Conservation (phyloP, 176 grass and related monocot genomes). For the Oryza rufipogon region DNA sequence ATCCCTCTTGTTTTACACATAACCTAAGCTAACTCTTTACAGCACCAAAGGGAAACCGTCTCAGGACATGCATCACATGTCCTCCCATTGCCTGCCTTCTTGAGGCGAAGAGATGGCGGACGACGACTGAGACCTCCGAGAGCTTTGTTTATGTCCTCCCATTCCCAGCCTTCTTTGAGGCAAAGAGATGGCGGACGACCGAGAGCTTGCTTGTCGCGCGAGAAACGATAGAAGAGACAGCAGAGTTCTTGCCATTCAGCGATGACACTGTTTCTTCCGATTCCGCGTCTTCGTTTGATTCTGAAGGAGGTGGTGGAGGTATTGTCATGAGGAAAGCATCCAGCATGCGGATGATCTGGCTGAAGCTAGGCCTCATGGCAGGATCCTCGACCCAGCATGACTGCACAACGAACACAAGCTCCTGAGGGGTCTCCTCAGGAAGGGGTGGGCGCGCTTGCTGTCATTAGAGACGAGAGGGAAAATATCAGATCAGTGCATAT, state of each 20-base stretch:
- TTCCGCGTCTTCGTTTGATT: constrained; percentile 36
- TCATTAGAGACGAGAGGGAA: constrained; percentile 4
- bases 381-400: constrained; percentile 99
- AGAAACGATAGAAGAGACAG: constrained; percentile 69
- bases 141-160: constrained; percentile 57
- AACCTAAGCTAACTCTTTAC: constrained; percentile 68
- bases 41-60: constrained; percentile 43
- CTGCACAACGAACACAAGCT: constrained; percentile 81
- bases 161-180: constrained; percentile 81
- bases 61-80: constrained; percentile 61
- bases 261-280: constrained; percentile 41
- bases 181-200: constrained; percentile 93
- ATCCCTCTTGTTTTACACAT: constrained; percentile 50
- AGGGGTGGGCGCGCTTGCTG: constrained; percentile 91
- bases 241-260: constrained; percentile 54
- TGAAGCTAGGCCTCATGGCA: constrained; percentile 77
- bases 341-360: constrained; percentile 93
- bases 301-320: constrained; percentile 43
- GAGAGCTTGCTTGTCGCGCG: constrained; percentile 81
- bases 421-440: constrained; percentile 70
- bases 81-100: constrained; percentile 73
- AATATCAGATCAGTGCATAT: constrained; percentile 9
- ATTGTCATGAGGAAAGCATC: constrained; percentile 77
- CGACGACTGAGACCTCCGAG: constrained; percentile 72
- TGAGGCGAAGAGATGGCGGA: constrained; percentile 83